Conservation (phyloP, 768 basidiomycete species). For the Polyporus arcularius region DNA sequence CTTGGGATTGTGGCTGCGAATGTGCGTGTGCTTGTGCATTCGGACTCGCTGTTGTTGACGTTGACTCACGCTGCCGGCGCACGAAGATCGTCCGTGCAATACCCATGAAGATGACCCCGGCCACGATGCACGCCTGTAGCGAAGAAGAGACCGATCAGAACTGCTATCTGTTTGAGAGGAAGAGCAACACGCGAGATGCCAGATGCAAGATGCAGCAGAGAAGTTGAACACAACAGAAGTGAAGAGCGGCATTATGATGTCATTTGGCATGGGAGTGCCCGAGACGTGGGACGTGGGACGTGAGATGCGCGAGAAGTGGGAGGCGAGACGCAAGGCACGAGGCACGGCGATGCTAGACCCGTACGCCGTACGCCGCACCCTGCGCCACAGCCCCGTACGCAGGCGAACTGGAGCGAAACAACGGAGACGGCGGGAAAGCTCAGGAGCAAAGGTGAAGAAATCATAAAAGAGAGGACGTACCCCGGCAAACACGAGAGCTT, state of each 20-base stretch:
- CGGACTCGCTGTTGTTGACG: too few species aligned
- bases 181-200: background rate
- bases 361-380: too few species aligned
- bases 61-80: background rate
- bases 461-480: slow-evolving; percentile 14
- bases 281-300: background rate
- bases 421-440: background rate
- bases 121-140: slow-evolving; percentile 17
- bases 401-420: background rate
- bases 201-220: background rate
- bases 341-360: background rate
- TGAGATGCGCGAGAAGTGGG: background rate
- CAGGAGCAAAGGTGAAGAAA: background rate
- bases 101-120: slow-evolving; percentile 18
- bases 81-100: slow-evolving; percentile 16
- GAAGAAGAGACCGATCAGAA: background rate
- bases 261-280: background rate
- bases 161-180: background rate
- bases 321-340: background rate
- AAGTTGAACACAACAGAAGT: background rate
- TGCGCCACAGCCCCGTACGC: background rate
- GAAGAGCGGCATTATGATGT: background rate
- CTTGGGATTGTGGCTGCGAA: too few species aligned
- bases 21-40: too few species aligned
- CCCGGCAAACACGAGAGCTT: slow-evolving; percentile 24